Base-by-base conservation (phyloP, 2,329 filamentous ascomycete species). In the Proliferodiscus dingleyae region DNA sequence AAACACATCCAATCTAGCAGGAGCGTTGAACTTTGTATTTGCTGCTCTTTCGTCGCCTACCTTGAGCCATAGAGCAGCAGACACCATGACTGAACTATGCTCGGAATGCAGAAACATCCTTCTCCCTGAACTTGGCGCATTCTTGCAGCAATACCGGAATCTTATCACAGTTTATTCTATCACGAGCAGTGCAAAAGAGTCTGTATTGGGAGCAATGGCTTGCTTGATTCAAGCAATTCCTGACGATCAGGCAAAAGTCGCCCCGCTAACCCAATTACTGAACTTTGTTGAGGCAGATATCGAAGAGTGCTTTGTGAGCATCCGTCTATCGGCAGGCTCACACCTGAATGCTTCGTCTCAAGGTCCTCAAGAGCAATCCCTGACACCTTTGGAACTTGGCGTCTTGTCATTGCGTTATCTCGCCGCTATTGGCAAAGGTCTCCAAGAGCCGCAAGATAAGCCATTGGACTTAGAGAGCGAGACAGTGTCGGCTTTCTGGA, bases 11-110 rank as follows among this genome's bases (percentile, higher is more conserved):
- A 78, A 80, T 50, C 72, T 94, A 1, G 83, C 86, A 1, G 71
- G 80, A 33, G 84, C 84, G 1, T 70, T 94, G 19, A 85, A 83
- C 39, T 80, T 91, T 36, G 73, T 93, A 1, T 90, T 94, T 61
- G 75, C 73, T 24, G 81, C 85, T 5, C 71, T 91, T 3, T 73
- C 76, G 15, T 80, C 84, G 24, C 68, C 75, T 2, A 67, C 74
- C 3, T 71, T 90, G 36, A 80, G 82, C 7, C 71, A 74, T n/a
- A 74, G 78, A 39, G 85, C 87, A 3, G 86, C 87, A 2, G 85
- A 81, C 58, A 85, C 87, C 0, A 90, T 94, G 28, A 72, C 77
- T 24, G 78, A 77, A 5, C 74, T 93, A 1, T 91, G 87, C 61
- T 87, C 81, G 0, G 85, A 86, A 23, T 93, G 87, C 53, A 78